A percentile compares a stretch with the other conserved stretches of the same genome.
Evolutionary conservation across 2,329 filamentous ascomycete genomes (phyloP).

Genomic region (Arthrobotrys sinensis): DNA sequence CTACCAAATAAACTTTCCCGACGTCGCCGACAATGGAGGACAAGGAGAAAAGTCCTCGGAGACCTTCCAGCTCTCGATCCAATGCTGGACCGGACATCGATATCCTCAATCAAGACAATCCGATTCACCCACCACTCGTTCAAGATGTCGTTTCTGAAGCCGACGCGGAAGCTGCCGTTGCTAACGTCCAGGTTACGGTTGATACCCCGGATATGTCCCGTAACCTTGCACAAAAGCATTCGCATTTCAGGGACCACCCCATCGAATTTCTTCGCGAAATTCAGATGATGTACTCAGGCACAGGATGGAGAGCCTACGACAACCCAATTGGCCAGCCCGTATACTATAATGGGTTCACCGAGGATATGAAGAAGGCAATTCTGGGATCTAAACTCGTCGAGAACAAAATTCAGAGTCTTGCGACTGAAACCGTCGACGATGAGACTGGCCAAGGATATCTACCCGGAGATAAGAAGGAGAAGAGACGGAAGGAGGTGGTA

Average conservation of each 20-base stretch:
- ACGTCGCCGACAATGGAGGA: slow-evolving; percentile 26
- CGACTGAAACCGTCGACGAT: slow-evolving; percentile 79
- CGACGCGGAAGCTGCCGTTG: slow-evolving; percentile 66
- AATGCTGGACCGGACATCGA: slow-evolving; percentile 80
- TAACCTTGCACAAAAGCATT: slow-evolving; percentile 37
- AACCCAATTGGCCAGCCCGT: slow-evolving; percentile 90
- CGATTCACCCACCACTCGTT: slow-evolving; percentile 74
- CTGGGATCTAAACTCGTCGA: slow-evolving; percentile 76
- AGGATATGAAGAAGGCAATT: slow-evolving; percentile 86
- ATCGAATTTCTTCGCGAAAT: slow-evolving; percentile 92
- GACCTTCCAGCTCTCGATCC: slow-evolving; percentile 66
- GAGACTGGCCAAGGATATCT: slow-evolving; percentile 84
- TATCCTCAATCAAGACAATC: slow-evolving; percentile 81
- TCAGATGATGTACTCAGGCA: slow-evolving; percentile 90
- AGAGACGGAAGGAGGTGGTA: slow-evolving; percentile 77
- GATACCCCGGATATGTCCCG: slow-evolving; percentile 28
- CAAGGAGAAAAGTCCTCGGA: slow-evolving; percentile 27
- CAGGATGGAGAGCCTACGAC: slow-evolving; percentile 96
- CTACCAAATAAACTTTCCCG: not conserved
- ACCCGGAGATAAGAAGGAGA: slow-evolving; percentile 71
- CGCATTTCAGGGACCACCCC: slow-evolving; percentile 71
- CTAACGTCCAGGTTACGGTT: slow-evolving; percentile 28
- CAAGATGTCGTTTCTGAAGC: slow-evolving; percentile 38
- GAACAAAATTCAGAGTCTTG: slow-evolving; percentile 69
- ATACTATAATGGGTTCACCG: slow-evolving; percentile 92